Conservation (phyloP, 345 rosid genomes). For the Brassica nigra region DNA sequence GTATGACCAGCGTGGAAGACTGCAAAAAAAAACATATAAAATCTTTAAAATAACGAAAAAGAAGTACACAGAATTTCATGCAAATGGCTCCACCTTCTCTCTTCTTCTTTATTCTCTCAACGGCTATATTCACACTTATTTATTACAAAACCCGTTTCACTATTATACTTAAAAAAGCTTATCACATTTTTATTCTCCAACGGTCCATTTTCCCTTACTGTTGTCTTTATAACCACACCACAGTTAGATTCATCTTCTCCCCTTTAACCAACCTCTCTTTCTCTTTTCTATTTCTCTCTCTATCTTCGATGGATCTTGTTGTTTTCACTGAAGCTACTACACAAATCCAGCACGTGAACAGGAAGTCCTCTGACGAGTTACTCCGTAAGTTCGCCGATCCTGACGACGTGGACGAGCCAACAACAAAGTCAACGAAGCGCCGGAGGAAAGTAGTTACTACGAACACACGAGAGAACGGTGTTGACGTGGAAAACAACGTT, state of each 20-base stretch:
- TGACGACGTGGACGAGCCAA: slow-evolving; percentile 37
- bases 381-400: slow-evolving; percentile 79
- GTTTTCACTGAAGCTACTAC: slow-evolving; percentile 8
- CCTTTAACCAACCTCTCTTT: not conserved
- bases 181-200: slow-evolving; percentile 40
- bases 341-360: slow-evolving; percentile 63
- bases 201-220: slow-evolving; percentile 51
- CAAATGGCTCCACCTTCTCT: slow-evolving; percentile 8
- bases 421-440: slow-evolving; percentile 31
- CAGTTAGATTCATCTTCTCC: not conserved
- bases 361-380: slow-evolving; percentile 79
- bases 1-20: slow-evolving; percentile 15
- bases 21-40: not conserved
- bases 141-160: not conserved
- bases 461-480: slow-evolving; percentile 24
- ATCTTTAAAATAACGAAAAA: not conserved
- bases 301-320: slow-evolving; percentile 31
- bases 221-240: slow-evolving; percentile 14
- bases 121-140: slow-evolving; percentile 39
- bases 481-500: slow-evolving; percentile 21
- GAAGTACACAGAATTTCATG: slow-evolving; percentile 28
- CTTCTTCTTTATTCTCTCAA: slow-evolving; percentile 12
- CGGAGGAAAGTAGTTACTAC: slow-evolving; percentile 36
- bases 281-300: not conserved
- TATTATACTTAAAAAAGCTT: not conserved